Percentiles rank a stretch among this genome's conserved stretches.
Evolutionary conservation across 2,329 filamentous ascomycete species (phyloP).

Genomic region (Sphaerulina populicola): DNA sequence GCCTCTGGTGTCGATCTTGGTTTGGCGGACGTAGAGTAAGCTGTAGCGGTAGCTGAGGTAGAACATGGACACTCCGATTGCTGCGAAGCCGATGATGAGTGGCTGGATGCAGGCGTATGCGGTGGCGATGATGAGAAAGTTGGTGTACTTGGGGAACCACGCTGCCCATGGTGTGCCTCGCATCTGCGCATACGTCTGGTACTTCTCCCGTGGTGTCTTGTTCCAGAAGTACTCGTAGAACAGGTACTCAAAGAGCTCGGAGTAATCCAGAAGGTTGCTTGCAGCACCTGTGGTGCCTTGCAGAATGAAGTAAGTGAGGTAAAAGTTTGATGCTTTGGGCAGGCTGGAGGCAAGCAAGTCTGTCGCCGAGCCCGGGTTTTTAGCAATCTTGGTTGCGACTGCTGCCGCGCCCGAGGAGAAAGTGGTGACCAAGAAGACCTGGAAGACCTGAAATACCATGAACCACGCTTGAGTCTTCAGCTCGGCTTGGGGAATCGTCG

Average conservation of each 20-base stretch:
- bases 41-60: slow-evolving; percentile 45
- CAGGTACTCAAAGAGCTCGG: slow-evolving; percentile 29
- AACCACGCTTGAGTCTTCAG: slow-evolving; percentile 35
- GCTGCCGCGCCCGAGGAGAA: slow-evolving; percentile 34
- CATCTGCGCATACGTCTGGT: slow-evolving; percentile 38
- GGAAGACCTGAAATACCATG: slow-evolving; percentile 37
- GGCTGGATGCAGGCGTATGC: slow-evolving; percentile 45
- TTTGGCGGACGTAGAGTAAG: slow-evolving; percentile 41
- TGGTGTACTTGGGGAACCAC: slow-evolving; percentile 42
- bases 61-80: slow-evolving; percentile 38
- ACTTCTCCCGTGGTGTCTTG: slow-evolving; percentile 43
- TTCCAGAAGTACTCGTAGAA: slow-evolving; percentile 31
- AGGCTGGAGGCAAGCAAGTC: slow-evolving; percentile 32
- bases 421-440: slow-evolving; percentile 38
- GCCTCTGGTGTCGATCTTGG: slow-evolving; percentile 43
- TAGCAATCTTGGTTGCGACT: slow-evolving; percentile 28
- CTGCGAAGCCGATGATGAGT: slow-evolving; percentile 41
- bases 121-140: slow-evolving; percentile 39
- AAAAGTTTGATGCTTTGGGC: slow-evolving; percentile 37
- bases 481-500: slow-evolving; percentile 40
- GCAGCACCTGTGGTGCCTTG: slow-evolving; percentile 31
- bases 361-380: slow-evolving; percentile 30
- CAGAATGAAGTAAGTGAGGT: slow-evolving; percentile 36
- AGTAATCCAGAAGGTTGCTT: slow-evolving; percentile 29
- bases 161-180: slow-evolving; percentile 40